Conservation (phyloP, 1,139 yeast species). For the Taphrina confusa region DNA sequence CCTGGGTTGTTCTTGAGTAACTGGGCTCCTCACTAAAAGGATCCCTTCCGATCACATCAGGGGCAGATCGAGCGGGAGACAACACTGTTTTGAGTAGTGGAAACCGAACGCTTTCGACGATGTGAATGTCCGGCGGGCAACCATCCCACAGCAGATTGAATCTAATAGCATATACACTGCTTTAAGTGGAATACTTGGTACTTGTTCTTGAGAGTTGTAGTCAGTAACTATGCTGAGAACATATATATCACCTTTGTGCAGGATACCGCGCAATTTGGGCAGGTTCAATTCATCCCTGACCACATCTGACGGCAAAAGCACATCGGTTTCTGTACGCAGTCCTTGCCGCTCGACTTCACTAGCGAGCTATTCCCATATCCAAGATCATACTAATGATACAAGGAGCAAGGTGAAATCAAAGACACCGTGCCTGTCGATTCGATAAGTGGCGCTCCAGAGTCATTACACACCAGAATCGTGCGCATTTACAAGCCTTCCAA, state of each 20-base stretch:
- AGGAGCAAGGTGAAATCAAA: slow-evolving; percentile 18
- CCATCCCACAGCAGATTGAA: too few species aligned
- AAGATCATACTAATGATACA: not conserved
- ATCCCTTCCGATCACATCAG: too few species aligned
- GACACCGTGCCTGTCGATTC: slow-evolving; percentile 53
- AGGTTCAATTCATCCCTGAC: slow-evolving; percentile 11
- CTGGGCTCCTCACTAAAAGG: not conserved
- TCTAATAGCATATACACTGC: too few species aligned
- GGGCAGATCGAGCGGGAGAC: too few species aligned
- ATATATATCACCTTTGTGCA: not conserved
- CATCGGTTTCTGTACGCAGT: slow-evolving; percentile 8
- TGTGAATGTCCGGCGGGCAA: too few species aligned
- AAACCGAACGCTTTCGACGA: too few species aligned
- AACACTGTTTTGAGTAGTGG: too few species aligned
- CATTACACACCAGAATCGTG: slow-evolving; percentile 63
- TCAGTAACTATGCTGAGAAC: slow-evolving; percentile 11
- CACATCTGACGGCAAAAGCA: not conserved
- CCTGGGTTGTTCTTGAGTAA: not conserved
- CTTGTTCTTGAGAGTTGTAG: slow-evolving; percentile 2
- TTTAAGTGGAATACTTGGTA: too few species aligned
- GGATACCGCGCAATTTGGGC: not conserved
- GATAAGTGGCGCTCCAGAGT: slow-evolving; percentile 78
- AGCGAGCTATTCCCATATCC: not conserved
- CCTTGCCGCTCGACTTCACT: not conserved
- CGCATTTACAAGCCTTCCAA: slow-evolving; percentile 77